phyloP scores from a whole-genome alignment of 2,329 filamentous ascomycete species.

The Cladosporium sp. region DNA sequence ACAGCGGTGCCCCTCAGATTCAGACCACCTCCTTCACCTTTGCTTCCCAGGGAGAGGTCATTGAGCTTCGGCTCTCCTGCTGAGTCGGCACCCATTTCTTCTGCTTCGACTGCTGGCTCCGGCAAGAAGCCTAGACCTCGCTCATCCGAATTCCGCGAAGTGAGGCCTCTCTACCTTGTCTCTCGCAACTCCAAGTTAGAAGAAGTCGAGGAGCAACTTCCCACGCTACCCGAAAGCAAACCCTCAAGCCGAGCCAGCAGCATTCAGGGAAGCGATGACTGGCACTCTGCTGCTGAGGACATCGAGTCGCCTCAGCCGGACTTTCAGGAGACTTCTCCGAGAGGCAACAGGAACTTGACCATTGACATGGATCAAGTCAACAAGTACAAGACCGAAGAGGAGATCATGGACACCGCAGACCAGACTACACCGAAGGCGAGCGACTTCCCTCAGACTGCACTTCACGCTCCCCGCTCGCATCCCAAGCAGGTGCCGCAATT shows the following conservation, averaged over 20 bases:
- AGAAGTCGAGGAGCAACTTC: conserved; percentile 41
- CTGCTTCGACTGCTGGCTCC: conserved; percentile 11
- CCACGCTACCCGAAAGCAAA: conserved; percentile 46
- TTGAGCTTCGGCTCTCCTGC: conserved; percentile 26
- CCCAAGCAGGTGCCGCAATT: conserved; percentile 28
- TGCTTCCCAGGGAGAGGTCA: conserved; percentile 21
- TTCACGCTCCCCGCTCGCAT: conserved; percentile 9
- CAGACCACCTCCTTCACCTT: conserved; percentile 27
- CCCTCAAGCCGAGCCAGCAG: conserved; percentile 37
- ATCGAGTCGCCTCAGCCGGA: conserved; percentile 13
- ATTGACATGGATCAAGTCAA: conserved; percentile 23
- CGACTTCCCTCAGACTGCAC: conserved; percentile 33
- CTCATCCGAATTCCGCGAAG: conserved; percentile 44
- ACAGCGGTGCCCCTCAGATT: conserved; percentile 32
- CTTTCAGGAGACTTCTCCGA: not conserved
- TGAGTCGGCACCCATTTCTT: conserved; percentile 13
- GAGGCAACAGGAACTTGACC: conserved; percentile 14
- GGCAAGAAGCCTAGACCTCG: conserved; percentile 14
- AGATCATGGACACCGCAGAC: conserved; percentile 52
- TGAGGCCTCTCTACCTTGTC: conserved; percentile 76
- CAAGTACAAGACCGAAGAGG: conserved; percentile 25
- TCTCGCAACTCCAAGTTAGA: conserved; percentile 53
- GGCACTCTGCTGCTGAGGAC: conserved; percentile 39
- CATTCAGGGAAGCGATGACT: conserved; percentile 36
- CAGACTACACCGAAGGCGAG: conserved; percentile 64